phyloP scores from a whole-genome alignment of 2,329 filamentous ascomycete genomes.

The Drechslerella dactyloides region DNA sequence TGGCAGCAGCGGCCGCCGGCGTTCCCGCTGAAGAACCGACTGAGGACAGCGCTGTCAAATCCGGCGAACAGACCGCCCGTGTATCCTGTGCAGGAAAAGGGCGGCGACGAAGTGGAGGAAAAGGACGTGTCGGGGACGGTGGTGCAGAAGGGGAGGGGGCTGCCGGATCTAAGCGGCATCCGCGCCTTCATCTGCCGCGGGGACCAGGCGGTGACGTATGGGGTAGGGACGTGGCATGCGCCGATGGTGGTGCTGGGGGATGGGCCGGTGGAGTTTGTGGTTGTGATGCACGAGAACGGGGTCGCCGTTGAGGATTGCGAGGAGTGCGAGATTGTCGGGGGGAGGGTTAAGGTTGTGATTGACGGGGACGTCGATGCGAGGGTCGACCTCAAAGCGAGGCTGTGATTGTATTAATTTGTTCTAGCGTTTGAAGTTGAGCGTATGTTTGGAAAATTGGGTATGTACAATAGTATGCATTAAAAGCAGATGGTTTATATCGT shows the following conservation, averaged over 20 bases:
- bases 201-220: conserved; percentile 88
- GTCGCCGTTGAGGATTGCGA: conserved; percentile 86
- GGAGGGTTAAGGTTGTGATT: conserved; percentile 55
- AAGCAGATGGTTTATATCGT: neutral
- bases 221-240: conserved; percentile 90
- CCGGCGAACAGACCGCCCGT: conserved; percentile 12
- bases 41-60: conserved; percentile 4
- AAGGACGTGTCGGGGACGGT: neutral
- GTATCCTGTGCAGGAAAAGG: conserved; percentile 15
- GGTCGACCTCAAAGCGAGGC: conserved; percentile 37
- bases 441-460: neutral
- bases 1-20: conserved; percentile 12
- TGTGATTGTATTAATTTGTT: conserved; percentile 2
- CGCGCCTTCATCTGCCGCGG: conserved; percentile 79
- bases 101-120: neutral
- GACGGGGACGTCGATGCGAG: conserved; percentile 25
- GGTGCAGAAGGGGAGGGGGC: conserved; percentile 61
- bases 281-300: conserved; percentile 86
- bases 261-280: conserved; percentile 79
- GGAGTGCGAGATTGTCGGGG: conserved; percentile 65
- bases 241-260: conserved; percentile 88
- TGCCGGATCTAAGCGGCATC: conserved; percentile 75
- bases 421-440: neutral
- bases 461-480: neutral
- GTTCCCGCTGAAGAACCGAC: conserved; percentile 21